These are phyloP conservation scores for Agaricus bisporus DNA, from an alignment of 768 basidiomycete genomes.

Conservation along the genomic window DNA sequence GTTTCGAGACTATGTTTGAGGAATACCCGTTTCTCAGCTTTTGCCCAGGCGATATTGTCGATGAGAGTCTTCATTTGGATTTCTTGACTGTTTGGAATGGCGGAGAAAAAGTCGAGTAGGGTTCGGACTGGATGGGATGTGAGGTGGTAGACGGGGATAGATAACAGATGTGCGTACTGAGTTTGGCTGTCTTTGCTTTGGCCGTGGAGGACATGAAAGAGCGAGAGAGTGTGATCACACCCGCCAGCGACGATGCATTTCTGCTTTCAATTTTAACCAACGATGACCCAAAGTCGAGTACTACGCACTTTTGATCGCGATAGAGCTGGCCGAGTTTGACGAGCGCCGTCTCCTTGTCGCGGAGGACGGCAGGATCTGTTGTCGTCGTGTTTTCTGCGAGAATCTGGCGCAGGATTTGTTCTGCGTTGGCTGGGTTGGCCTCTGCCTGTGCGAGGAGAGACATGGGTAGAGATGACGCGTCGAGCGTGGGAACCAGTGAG, in stretches of 20 bases:
- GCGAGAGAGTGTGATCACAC: constrained; percentile 78
- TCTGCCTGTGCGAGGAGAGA: constrained; percentile 53
- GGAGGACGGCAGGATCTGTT: constrained; percentile 39
- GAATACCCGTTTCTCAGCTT: constrained; percentile 89
- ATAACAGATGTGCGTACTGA: constrained; percentile 49
- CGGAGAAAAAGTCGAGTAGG: constrained; percentile 82
- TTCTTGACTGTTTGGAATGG: constrained; percentile 68
- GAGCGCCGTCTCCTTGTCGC: constrained; percentile 82
- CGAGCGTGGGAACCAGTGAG: constrained; percentile 3
- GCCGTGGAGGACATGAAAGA: constrained; percentile 91
- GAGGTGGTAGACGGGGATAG: not conserved
- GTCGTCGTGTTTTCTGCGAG: constrained; percentile 31
- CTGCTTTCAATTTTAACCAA: constrained; percentile 29
- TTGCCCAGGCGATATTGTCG: constrained; percentile 93
- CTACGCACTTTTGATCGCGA: constrained; percentile 71
- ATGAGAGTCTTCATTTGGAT: constrained; percentile 81
- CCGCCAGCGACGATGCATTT: constrained; percentile 78
- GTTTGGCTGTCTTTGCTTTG: constrained; percentile 95
- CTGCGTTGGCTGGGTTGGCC: constrained; percentile 55
- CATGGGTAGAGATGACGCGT: constrained; percentile 2
- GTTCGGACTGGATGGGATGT: constrained; percentile 64
- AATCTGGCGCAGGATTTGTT: constrained; percentile 70
- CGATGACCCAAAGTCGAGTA: not conserved
- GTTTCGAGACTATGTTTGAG: constrained; percentile 92
- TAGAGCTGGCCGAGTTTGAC: constrained; percentile 84